Percentiles rank a stretch among this genome's conserved stretches.
These are phyloP conservation scores for Pleurotus cornucopiae DNA, from an alignment of 768 basidiomycete species.

Conservation along the genomic window DNA sequence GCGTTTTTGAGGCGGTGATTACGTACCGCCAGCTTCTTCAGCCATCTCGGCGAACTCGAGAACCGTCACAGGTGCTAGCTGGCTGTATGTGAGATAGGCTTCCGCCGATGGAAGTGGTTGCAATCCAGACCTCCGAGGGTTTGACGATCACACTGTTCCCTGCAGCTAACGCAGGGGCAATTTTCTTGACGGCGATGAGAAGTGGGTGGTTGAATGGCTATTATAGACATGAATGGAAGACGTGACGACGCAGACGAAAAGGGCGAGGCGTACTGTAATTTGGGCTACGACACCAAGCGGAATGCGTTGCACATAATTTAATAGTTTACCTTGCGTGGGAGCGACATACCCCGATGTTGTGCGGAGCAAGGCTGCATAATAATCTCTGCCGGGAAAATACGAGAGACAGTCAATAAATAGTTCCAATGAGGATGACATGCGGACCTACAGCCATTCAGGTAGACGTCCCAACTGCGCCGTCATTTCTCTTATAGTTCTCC, in stretches of 20 bases:
- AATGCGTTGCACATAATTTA: slow-evolving; percentile 76
- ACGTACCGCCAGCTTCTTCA: slow-evolving; percentile 60
- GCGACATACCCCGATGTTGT: slow-evolving; percentile 68
- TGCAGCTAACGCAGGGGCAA: slow-evolving; percentile 79
- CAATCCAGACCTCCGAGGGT: slow-evolving; percentile 60
- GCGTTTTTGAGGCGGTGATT: not conserved
- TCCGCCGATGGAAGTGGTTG: too few relatives aligned
- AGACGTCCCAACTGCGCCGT: slow-evolving; percentile 69
- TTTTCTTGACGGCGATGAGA: slow-evolving; percentile 87
- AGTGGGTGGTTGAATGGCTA: slow-evolving; percentile 89
- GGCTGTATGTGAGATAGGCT: slow-evolving; percentile 2
- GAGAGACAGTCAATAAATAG: not conserved
- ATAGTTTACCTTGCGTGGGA: slow-evolving; percentile 73
- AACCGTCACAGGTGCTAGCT: slow-evolving; percentile 78
- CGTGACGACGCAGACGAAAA: not conserved
- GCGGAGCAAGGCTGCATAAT: slow-evolving; percentile 70
- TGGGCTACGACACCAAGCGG: slow-evolving; percentile 89
- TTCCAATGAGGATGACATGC: not conserved
- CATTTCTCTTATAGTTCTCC: slow-evolving; percentile 83
- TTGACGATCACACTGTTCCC: slow-evolving; percentile 84
- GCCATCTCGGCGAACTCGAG: slow-evolving; percentile 72
- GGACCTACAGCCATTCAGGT: slow-evolving; percentile 80
- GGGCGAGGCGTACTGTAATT: slow-evolving; percentile 57
- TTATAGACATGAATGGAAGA: not conserved
- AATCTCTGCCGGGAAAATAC: slow-evolving; percentile 44